Conservation (phyloP, 768 basidiomycete genomes). For the Pisolithus orientalis region DNA sequence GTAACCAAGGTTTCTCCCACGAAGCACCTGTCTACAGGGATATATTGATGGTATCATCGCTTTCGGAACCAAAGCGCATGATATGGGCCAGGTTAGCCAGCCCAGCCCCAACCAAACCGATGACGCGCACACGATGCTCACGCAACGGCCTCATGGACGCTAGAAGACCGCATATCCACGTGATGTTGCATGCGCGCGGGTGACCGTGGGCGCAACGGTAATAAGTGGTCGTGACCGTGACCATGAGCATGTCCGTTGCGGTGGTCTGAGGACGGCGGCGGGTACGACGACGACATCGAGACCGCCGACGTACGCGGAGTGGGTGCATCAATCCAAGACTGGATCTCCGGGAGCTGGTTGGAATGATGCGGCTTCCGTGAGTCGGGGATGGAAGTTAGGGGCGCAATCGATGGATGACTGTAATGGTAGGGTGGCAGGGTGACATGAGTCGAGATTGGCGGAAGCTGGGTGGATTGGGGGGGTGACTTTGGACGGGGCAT, state of each 20-base stretch:
- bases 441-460: conserved; percentile 38
- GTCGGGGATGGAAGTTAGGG: conserved; percentile 34
- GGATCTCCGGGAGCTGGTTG: conserved; percentile 41
- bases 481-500: conserved; percentile 44
- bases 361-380: conserved; percentile 27
- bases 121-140: conserved; percentile 6
- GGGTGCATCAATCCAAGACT: conserved; percentile 39
- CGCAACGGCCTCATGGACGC: conserved; percentile 26
- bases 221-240: conserved; percentile 23
- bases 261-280: conserved; percentile 14
- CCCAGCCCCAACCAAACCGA: not conserved
- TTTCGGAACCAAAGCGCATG: not conserved
- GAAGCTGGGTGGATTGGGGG: conserved; percentile 38
- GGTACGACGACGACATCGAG: conserved; percentile 18
- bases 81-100: not conserved
- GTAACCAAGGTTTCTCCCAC: not conserved
- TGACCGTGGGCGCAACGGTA: conserved; percentile 27
- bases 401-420: conserved; percentile 47
- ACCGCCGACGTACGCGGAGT: conserved; percentile 14
- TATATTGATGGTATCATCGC: not conserved
- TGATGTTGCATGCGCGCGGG: conserved; percentile 28
- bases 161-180: conserved; percentile 26
- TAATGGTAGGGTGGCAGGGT: conserved; percentile 43
- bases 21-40: not conserved
- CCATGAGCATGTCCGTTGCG: conserved; percentile 8